Base-by-base conservation (phyloP, 352 stramenopile species). In the Phytophthora cactorum region DNA sequence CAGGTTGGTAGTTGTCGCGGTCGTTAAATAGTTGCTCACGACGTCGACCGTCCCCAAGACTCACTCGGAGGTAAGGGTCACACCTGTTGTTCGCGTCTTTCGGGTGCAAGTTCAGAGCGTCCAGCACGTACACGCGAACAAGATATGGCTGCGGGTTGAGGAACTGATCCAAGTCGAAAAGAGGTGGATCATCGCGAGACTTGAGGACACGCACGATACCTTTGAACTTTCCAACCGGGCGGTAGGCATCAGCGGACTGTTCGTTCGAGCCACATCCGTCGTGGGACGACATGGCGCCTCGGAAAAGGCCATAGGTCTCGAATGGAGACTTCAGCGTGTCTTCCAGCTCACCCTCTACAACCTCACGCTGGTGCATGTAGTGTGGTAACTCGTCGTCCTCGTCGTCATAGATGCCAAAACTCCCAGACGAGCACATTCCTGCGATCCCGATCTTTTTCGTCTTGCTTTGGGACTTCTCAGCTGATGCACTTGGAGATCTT, bases 81-180 rank as follows among this genome's bases (percentile, higher is more conserved):
- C 78, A 92, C 59, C 88, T 87, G 72, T 92, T 89, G 69, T 92
- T 89, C 3, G 65, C 70, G 64, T 97, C 90, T 66, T 93, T 92
- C 0, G 90, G 80, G n/a, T 86, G 75, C 12, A 98, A 74, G 51
- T 92, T 82, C 8, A 88, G 52, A 9, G 88, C 91, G 34, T 96
- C 85, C 32, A 98, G 68, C 1, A 96, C 79, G 60, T 98, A 97
- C 46, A 98, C 76, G 25, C 91, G 84, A 36, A 98, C 75, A 22
- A 94, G 66, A 57, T 97, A 97, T 47, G 77, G 74, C 63, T 90
- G 79, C 15, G 90, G 88, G 12, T 86, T 81, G 43, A 96, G 53
- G 60, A 96, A 90, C 63, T 80, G 63, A 12, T 92, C 72, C 27
- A 96, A 59, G 47, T 95, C 76, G 22, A 97, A 87, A 11, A 95